Evolutionary conservation across 176 grass and related monocot species (phyloP), one percentile per base, ranked within the genome.

Genomic region (Oryza australiensis): DNA sequence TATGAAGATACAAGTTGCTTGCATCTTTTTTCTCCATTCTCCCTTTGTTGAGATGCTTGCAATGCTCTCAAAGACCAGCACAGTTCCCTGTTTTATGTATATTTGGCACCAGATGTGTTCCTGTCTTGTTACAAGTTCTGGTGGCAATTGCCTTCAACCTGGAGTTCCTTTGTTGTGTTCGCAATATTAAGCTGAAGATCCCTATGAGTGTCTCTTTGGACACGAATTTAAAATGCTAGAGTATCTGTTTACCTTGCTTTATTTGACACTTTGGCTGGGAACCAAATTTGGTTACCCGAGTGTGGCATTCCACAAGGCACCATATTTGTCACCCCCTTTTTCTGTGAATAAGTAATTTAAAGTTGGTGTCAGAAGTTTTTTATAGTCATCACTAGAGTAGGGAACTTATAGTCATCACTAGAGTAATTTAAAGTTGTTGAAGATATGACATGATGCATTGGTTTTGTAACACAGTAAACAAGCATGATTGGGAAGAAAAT

Each of bases 281-380:
- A 66, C n/a, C 41, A 66, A 53, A 66, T 43, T 83, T 75, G 42
- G 28, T 82, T 27, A 53, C 10, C 29, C 18, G 64, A 83, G 27
- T 73, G 57, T 72, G 49, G 28, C 40, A 74, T 82, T 45, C 27
- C n/a, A 3, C 41, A 73, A 73, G 37, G 28, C 20, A 27, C 60
- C 40, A 83, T 60, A 37, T 22, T 48, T 2, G 14, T 70, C 63
- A 42, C 70, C 59, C 59, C 48, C 13, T 33, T 64, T 64, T 43
- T 55, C 43, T 64, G 45, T 57, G 32, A 49, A 48, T 28, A 74
- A 66, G 10, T 74, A 74, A 51, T 66, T 29, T 66, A 37, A 66
- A 35, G 49, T 29, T 66, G 15, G 38, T 66, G 62, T 28, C 41
- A 48, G 26, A 41, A 79, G 9, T 32, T 27, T 79, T 48, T 34